phyloP scores from a whole-genome alignment of 306 rosid genomes.

The Mimosa bimucronata region DNA sequence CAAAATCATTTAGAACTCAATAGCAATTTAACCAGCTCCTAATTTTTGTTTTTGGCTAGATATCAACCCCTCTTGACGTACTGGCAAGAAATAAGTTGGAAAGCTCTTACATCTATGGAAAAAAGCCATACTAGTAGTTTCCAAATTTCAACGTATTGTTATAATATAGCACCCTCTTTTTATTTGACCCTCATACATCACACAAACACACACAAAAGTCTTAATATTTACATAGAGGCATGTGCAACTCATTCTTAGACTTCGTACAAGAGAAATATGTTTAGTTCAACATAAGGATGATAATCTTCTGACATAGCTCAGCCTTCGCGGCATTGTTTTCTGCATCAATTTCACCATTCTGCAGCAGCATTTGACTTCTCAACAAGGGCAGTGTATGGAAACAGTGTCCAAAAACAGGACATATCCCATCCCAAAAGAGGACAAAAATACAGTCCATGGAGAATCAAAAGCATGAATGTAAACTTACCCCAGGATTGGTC shows the following conservation, averaged over 20 bases:
- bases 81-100: neutral
- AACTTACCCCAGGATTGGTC: neutral
- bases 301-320: neutral
- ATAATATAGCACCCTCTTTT: neutral
- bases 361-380: slow-evolving; percentile 24
- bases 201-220: neutral
- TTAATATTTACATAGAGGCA: neutral
- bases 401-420: neutral
- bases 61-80: neutral
- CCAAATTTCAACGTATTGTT: neutral
- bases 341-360: slow-evolving; percentile 30
- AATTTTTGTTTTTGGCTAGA: neutral
- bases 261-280: neutral
- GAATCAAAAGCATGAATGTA: neutral
- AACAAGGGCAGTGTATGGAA: neutral
- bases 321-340: slow-evolving; percentile 1
- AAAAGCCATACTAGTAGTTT: neutral
- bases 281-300: neutral
- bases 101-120: neutral
- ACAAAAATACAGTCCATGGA: neutral
- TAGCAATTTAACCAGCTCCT: neutral
- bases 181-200: neutral
- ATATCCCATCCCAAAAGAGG: slow-evolving; percentile 8
- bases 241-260: neutral
- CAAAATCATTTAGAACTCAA: neutral